Conservation (phyloP, 1,139 yeast species). For the Kodamaea sp. region DNA sequence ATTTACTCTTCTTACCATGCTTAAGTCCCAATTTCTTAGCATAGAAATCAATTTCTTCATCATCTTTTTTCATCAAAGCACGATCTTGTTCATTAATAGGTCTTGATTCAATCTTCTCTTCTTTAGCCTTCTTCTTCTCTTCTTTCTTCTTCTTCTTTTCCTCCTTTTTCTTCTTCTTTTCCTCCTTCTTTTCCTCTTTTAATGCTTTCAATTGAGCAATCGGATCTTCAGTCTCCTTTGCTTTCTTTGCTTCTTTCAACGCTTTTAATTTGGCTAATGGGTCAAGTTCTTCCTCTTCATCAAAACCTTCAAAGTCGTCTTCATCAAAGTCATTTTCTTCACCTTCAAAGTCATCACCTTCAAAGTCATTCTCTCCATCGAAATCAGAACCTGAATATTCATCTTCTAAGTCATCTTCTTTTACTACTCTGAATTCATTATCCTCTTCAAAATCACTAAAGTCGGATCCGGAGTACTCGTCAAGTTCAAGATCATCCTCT, state of each 20-base stretch:
- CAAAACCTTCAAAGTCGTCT: constrained; percentile 14
- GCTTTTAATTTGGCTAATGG: constrained; percentile 22
- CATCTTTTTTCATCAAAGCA: constrained; percentile 55
- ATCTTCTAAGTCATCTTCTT: constrained; percentile 24
- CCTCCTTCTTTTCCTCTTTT: constrained; percentile 3
- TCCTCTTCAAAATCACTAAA: constrained; percentile 2
- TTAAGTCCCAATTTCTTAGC: constrained; percentile 79
- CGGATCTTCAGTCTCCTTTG: constrained; percentile 8
- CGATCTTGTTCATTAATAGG: constrained; percentile 36
- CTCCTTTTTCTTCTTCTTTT: constrained; percentile 9
- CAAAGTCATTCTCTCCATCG: constrained; percentile 9
- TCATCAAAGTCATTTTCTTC: constrained; percentile 13
- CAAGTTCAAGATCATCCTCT: constrained; percentile 4
- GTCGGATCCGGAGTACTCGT: constrained; percentile 1
- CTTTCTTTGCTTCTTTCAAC: constrained; percentile 13
- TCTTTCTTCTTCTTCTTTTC: constrained; percentile 11
- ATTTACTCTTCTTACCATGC: constrained; percentile 39
- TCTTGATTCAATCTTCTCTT: constrained; percentile 1
- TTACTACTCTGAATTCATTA: constrained; percentile 18
- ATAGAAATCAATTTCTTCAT: constrained; percentile 75
- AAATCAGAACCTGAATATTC: constrained; percentile 9
- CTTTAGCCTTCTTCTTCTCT: constrained; percentile 7
- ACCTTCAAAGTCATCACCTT: constrained; percentile 9
- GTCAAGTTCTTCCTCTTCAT: constrained; percentile 15
- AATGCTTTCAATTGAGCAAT: constrained; percentile 14